A percentile compares a stretch with the other conserved stretches of the same genome.
Conservation (phyloP, 2,329 filamentous ascomycete species). For the Colletotrichum tofieldiae region DNA sequence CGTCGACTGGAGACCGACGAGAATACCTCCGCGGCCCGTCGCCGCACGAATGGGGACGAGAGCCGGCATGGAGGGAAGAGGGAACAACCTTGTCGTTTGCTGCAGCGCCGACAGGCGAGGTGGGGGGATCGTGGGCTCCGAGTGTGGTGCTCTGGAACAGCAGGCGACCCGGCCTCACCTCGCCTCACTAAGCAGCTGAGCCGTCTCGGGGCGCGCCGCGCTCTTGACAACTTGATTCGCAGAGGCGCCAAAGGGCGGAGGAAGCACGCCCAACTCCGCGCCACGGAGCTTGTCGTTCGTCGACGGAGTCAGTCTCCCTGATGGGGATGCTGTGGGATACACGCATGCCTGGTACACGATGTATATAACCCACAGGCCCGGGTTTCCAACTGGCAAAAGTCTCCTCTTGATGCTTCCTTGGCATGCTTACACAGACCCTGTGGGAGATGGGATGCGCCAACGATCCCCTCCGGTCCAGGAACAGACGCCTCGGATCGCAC, state of each 20-base stretch:
- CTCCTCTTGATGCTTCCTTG: neutral
- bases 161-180: neutral
- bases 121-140: neutral
- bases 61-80: conserved; percentile 26
- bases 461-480: neutral
- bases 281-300: neutral
- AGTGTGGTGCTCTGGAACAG: neutral
- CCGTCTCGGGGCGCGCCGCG: no score
- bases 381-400: neutral
- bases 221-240: neutral
- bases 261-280: neutral
- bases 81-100: conserved; percentile 17
- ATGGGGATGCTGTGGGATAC: neutral
- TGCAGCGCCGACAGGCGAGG: conserved; percentile 6
- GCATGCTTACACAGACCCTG: neutral
- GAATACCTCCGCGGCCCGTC: conserved; percentile 39
- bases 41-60: conserved; percentile 30
- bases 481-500: no score
- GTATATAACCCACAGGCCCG: neutral
- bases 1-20: conserved; percentile 2
- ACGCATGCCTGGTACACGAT: neutral
- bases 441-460: neutral
- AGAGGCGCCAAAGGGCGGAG: neutral
- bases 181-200: neutral
- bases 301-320: neutral